Base-by-base conservation (phyloP, 768 basidiomycete genomes). In the Lactifluus piperatus region DNA sequence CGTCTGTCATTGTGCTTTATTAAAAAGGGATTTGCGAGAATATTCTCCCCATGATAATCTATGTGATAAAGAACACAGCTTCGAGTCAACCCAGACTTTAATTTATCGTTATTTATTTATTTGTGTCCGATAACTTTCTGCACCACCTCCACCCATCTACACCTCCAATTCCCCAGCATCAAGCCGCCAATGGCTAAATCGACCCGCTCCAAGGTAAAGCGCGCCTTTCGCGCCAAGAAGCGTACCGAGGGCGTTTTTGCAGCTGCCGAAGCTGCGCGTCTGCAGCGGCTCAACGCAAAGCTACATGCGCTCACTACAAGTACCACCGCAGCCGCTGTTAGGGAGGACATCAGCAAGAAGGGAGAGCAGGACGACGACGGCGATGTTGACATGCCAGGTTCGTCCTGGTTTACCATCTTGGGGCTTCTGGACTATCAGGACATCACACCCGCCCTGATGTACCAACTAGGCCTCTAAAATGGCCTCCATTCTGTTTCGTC, bases 161-260 rank as follows among this genome's bases (percentile, higher is more conserved):
- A 26, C 32, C 13, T 29, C 22, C 58, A n/a, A n/a, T 41, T 45
- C 26, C 13, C 10, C 20, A 30, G 2, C 27, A 32, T 45, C 52
- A 22, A 22, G 45, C 26, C 54, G 24, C 50, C 63, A 29, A 91
- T 93, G 90, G 90, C 86, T 44, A 93, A 93, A 77, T 91, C 88
- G 45, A 78, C 81, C 41, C 77, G 91, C 68, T 89, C 88, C 7
- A 93, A 93, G 73, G 78, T 80, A 49, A 93, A 92, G 69, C 86
- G 91, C 30, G 73, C 80, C 14, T 88, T 81, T 71, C 86, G 90
- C 64, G 76, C 83, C 14, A 85, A 86, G 66, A 92, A 92, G 71
- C 83, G 90, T 59, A 80, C 84, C 67, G 67, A 71, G 43, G 85
- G 88, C 54, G 79, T 87, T 54, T 92, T 88, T 66, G 89, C 90